phyloP scores from a whole-genome alignment of 257 asterid genomes.

The Echites panduratus region DNA sequence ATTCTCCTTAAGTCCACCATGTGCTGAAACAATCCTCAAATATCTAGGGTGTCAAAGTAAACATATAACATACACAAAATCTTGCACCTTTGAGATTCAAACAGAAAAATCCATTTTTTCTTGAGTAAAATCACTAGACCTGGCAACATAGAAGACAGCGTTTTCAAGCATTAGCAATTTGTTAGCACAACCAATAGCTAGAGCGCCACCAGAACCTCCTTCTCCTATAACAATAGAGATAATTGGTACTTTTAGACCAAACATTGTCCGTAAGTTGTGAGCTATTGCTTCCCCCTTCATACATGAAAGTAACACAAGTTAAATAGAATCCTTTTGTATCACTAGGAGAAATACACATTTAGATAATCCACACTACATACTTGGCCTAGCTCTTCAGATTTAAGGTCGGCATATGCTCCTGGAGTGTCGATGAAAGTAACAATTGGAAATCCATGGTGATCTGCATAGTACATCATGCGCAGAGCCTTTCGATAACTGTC shows the following conservation, averaged over 20 bases:
- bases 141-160: conserved; percentile 96
- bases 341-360: conserved; percentile 8
- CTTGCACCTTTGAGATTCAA: background rate
- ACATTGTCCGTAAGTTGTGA: conserved; percentile 88
- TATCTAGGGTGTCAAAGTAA: background rate
- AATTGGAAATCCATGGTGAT: conserved; percentile 87
- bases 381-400: conserved; percentile 80
- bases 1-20: background rate
- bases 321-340: conserved; percentile 15
- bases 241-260: conserved; percentile 94
- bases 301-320: conserved; percentile 13
- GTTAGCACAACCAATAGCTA: conserved; percentile 97
- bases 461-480: conserved; percentile 90
- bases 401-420: conserved; percentile 90
- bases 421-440: conserved; percentile 89
- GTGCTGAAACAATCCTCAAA: background rate
- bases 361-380: conserved; percentile 33
- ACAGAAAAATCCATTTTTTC: background rate
- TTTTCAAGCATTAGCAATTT: conserved; percentile 95
- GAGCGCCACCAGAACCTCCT: conserved; percentile 99
- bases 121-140: conserved; percentile 28
- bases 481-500: conserved; percentile 85
- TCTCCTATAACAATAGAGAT: conserved; percentile 88
- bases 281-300: conserved; percentile 98
- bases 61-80: background rate